phyloP scores from a whole-genome alignment of 208 protist genomes.

The Spongospora subterranea region DNA sequence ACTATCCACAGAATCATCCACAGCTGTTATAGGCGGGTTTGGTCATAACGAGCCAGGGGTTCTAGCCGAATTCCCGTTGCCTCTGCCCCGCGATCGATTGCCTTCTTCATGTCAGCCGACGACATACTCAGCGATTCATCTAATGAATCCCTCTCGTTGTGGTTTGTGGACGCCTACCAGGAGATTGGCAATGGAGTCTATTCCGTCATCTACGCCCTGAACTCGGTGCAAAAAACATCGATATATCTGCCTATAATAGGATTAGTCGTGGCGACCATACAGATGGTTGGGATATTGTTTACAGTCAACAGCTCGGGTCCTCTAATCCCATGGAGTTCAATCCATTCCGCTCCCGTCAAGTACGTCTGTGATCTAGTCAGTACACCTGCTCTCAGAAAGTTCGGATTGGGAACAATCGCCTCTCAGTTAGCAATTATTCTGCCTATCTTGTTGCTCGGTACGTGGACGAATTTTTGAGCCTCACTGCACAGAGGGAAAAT shows the following conservation, averaged over 20 bases:
- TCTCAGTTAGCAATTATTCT: neutral
- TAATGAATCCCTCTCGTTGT: neutral
- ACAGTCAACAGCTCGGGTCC: neutral
- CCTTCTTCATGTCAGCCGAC: too few relatives aligned
- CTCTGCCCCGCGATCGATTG: too few relatives aligned
- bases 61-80: too few relatives aligned
- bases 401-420: neutral
- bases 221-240: neutral
- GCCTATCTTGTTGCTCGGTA: neutral
- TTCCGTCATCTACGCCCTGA: neutral
- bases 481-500: neutral
- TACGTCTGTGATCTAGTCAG: neutral
- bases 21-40: too few relatives aligned
- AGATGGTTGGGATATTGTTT: slow-evolving; percentile 31
- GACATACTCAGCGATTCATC: neutral
- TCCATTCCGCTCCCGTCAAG: neutral
- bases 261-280: neutral
- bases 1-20: too few relatives aligned
- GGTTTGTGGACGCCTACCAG: neutral
- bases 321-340: slow-evolving; percentile 4
- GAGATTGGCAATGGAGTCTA: neutral
- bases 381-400: neutral
- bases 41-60: too few relatives aligned
- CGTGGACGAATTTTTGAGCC: neutral
- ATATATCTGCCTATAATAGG: neutral